phyloP scores from a whole-genome alignment of 1,139 yeast genomes.

The Pneumocystis murina region DNA sequence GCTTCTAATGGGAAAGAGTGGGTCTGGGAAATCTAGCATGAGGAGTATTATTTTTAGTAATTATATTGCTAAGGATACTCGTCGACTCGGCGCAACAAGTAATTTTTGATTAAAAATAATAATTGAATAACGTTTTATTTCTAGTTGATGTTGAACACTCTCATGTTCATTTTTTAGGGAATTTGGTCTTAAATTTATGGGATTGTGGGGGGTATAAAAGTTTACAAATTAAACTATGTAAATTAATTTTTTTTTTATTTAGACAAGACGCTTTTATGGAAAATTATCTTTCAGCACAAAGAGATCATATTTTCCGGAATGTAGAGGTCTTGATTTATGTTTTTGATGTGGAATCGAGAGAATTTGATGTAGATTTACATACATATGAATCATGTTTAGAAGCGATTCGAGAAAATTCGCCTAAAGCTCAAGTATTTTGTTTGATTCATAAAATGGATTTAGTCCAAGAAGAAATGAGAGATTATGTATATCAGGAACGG shows the following conservation, averaged over 20 bases:
- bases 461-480: constrained; percentile 74
- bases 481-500: constrained; percentile 36
- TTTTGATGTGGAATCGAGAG: constrained; percentile 87
- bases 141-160: constrained; percentile 87
- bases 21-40: constrained; percentile 97
- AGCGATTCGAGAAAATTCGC: constrained; percentile 70
- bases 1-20: constrained; percentile 60
- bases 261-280: constrained; percentile 91
- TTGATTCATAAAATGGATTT: constrained; percentile 91
- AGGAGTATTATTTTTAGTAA: constrained; percentile 83
- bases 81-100: constrained; percentile 84
- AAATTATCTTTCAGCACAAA: constrained; percentile 71
- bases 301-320: constrained; percentile 86
- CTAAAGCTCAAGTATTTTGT: constrained; percentile 83
- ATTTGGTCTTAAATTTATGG: constrained; percentile 91
- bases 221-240: neutral
- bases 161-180: constrained; percentile 78
- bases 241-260: neutral
- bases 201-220: constrained; percentile 71
- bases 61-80: constrained; percentile 90
- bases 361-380: constrained; percentile 83
- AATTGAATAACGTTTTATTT: neutral
- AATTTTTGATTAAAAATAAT: neutral
- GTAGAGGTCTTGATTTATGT: constrained; percentile 96
- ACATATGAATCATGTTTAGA: constrained; percentile 74